Evolutionary conservation across 441 rosid genomes (phyloP).

Genomic region (Arabidopsis lyrata): DNA sequence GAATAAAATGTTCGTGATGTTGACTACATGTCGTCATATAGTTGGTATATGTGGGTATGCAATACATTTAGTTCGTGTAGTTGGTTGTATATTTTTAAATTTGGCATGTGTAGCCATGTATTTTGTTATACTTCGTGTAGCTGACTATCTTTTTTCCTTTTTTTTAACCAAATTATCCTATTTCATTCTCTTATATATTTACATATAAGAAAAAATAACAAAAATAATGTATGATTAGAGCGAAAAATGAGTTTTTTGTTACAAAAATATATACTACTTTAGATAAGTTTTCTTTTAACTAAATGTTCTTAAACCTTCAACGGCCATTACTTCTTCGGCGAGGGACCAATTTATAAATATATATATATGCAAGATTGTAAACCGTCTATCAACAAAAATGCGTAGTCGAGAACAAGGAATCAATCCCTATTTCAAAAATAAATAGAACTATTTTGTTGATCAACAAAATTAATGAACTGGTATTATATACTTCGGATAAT

Average conservation of each 20-base stretch:
- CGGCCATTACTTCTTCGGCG: neutral
- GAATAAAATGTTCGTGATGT: no score
- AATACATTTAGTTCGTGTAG: no score
- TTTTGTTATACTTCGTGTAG: no score
- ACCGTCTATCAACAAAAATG: neutral
- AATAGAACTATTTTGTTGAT: no score
- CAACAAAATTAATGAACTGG: neutral
- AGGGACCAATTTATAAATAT: neutral
- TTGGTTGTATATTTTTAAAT: no score
- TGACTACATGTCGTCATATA: no score
- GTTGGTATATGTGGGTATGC: no score
- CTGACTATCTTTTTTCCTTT: no score
- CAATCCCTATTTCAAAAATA: no score
- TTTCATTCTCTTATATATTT: neutral
- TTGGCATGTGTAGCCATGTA: no score
- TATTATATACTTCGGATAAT: neutral
- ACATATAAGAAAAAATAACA: neutral
- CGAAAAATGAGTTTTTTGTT: neutral
- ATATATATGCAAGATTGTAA: neutral
- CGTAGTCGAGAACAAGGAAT: constrained; percentile 7
- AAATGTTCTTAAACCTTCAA: neutral
- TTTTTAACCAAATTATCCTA: neutral
- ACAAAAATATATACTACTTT: neutral
- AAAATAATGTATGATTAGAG: neutral
- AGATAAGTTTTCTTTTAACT: no score